Conservation (phyloP, 306 rosid genomes). For the Calophaca sinica region DNA sequence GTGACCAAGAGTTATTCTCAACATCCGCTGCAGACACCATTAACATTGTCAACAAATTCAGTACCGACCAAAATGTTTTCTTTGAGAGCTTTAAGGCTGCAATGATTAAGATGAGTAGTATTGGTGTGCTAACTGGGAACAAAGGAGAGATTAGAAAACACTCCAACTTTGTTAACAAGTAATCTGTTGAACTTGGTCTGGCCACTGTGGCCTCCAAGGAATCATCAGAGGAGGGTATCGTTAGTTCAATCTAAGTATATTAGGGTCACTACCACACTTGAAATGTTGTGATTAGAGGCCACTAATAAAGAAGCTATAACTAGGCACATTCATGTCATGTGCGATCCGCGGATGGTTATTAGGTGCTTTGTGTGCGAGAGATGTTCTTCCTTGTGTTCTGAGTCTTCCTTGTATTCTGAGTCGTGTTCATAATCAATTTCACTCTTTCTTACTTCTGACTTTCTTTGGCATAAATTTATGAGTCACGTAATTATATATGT, state of each 20-base stretch:
- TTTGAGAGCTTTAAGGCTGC: slow-evolving; percentile 34
- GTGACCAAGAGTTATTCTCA: slow-evolving; percentile 54
- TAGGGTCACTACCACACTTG: neutral
- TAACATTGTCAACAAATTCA: slow-evolving; percentile 39
- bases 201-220: neutral
- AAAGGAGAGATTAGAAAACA: slow-evolving; percentile 50
- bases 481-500: too few relatives aligned
- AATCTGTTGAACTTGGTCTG: slow-evolving; percentile 24
- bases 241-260: slow-evolving; percentile 34
- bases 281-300: neutral
- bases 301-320: slow-evolving; percentile 31
- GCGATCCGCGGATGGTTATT: too few relatives aligned
- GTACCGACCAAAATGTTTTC: slow-evolving; percentile 8
- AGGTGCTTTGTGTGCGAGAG: neutral
- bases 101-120: slow-evolving; percentile 52
- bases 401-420: too few relatives aligned
- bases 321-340: neutral
- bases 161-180: slow-evolving; percentile 43
- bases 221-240: slow-evolving; percentile 21
- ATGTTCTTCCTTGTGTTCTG: neutral
- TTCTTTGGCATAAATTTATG: too few relatives aligned
- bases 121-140: slow-evolving; percentile 44
- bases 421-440: too few relatives aligned
- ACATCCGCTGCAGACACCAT: slow-evolving; percentile 44
- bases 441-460: too few relatives aligned